Evolutionary conservation across 352 stramenopile genomes (phyloP).

Genomic region (Globisporangium okanoganense): DNA sequence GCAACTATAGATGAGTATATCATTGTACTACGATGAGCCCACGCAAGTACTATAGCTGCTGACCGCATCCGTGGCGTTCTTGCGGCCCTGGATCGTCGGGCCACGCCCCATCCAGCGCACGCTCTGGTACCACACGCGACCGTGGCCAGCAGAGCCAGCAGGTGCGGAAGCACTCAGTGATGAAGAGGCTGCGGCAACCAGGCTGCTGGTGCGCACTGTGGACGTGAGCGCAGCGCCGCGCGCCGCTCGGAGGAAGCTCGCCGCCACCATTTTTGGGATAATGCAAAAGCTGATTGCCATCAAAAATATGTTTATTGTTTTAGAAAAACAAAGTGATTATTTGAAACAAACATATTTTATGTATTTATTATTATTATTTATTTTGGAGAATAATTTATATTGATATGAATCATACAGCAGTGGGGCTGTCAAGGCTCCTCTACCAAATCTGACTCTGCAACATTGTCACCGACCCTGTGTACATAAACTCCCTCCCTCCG

Average conservation of each 20-base stretch:
- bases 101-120: constrained; percentile 75
- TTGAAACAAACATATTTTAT: no score
- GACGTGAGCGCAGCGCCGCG: not conserved
- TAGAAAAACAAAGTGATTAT: no score
- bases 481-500: no score
- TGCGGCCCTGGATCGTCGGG: constrained; percentile 76
- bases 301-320: not conserved
- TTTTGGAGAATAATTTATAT: no score
- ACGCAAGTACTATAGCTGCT: no score
- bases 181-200: not conserved
- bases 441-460: no score
- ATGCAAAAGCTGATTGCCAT: not conserved
- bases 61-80: constrained; percentile 78
- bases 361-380: no score
- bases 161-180: not conserved
- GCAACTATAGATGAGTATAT: not conserved
- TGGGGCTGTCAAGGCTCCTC: no score
- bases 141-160: not conserved
- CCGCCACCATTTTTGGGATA: not conserved
- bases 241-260: not conserved
- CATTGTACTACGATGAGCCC: not conserved
- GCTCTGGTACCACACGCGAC: constrained; percentile 31
- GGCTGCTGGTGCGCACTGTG: not conserved
- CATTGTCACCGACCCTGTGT: no score
- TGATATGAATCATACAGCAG: no score